Base-by-base conservation (phyloP, 1,139 yeast genomes). In the Sugiyamaella castrensis region DNA sequence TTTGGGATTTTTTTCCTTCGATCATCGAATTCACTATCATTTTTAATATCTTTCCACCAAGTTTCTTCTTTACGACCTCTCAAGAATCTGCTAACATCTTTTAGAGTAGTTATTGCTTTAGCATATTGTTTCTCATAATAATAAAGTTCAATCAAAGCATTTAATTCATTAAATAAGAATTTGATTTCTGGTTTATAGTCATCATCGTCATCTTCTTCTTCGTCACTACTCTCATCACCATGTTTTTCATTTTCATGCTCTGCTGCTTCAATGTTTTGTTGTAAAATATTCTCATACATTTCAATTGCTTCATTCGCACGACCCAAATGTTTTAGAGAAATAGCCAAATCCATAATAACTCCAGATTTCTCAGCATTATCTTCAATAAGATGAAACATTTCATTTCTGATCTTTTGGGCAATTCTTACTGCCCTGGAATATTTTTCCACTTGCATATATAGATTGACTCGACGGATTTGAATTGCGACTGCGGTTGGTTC, bases 81-180 rank as follows among this genome's bases (percentile, higher is more conserved):
- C 13, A 91, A 77, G 94, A 96, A 89, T 50, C 98, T 73, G 0
- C 96, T 79, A 10, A 87, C 85, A 32, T 77, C 71, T 59, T 86
- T 85, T 41, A 88, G 76, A 0, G 81, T 74, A 48, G 75, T 76
- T 16, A 89, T 75, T 1, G 92, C 94, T 12, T 78, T 71, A 6
- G 67, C 60, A 76, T 82, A 87, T 8, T 82, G 80, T 39, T 79
- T 79, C 53, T 83, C 84, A 48, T 81, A 81, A 32, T 82, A 75
- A 62, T 85, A 86, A 32, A 92, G 70, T 61, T 92, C 98, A 8
- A 87, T 77, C 43, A 92, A 70, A 52, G 88, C 87, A 62, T 92
- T 91, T 45, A 92, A 73, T 57, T 88, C 92, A 0, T 95, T 84
- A 95, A 96, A 91, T 39, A 82, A 88, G 66, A 92, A 91, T 15